Evolutionary conservation across 1,284 basidiomycete species (phyloP), one percentile per base, ranked within the genome.

Genomic region (Melanopsichium pennsylvanicum): DNA sequence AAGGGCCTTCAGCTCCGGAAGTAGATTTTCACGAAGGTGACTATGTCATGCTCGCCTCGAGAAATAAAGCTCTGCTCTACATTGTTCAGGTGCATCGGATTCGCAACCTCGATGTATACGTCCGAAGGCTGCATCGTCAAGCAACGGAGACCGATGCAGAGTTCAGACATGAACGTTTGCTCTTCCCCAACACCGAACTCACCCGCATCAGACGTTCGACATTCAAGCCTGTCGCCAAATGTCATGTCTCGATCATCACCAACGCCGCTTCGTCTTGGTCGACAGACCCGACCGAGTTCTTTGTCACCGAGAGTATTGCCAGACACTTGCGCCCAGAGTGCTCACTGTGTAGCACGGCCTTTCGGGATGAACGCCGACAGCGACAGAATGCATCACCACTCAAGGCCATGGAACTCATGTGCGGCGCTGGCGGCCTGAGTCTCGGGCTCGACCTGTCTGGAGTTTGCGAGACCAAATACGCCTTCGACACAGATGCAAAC

Each of bases 11-110:
- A 27, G 4, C 5, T 13, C 4, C 18, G 11, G 10, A 25, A 12
- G n/a, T 41, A 4, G 19, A 12, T 1, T 62, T 46, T n/a, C 64
- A 69, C 50, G 59, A 62, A 23, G 64, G 64, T 33, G 64, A 69
- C 26, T 69, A 62, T 12, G 42, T 69, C 10, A 22, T 43, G 18
- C 35, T 67, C 0, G 12, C 41, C 1, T 40, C 49, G 5, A n/a
- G 25, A 13, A 29, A 50, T 16, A 10, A 18, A 7, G 36, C 36
- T 1, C 27, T 61, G 16, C 45, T 57, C 22, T 47, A 51, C 3
- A 29, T 68, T 6, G 36, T 44, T 0, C 64, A 68, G n/a, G 31
- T 68, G 0, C 47, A 66, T 18, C 56, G 47, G 0, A 22, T 44
- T 6, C 51, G 48, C 3, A 43, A 51, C 4, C 29, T 26, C 1